Conservation (phyloP, 2,329 filamentous ascomycete species). For the Colletotrichum cereale region DNA sequence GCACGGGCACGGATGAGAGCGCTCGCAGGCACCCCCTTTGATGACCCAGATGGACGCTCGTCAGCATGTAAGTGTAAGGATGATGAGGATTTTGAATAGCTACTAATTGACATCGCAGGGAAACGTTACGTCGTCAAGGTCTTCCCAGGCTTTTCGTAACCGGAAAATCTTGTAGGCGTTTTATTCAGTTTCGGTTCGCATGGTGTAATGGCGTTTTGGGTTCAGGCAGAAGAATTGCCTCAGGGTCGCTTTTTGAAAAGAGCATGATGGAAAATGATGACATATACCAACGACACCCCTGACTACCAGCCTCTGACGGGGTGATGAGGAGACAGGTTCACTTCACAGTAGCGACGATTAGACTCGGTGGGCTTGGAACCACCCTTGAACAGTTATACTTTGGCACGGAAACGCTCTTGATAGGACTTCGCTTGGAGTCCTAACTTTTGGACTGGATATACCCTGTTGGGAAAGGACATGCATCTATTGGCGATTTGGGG, state of each 20-base stretch:
- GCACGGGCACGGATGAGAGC: slow-evolving; percentile 58
- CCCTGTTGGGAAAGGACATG: slow-evolving; percentile 28
- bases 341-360: slow-evolving; percentile 23
- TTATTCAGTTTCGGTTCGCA: slow-evolving; percentile 23
- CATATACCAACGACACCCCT: slow-evolving; percentile 26
- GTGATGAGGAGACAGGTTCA: slow-evolving; percentile 18
- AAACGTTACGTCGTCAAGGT: slow-evolving; percentile 57
- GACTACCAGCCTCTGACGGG: neutral
- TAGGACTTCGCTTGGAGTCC: neutral
- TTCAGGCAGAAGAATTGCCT: slow-evolving; percentile 30
- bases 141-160: slow-evolving; percentile 54
- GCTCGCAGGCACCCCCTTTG: slow-evolving; percentile 58
- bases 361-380: slow-evolving; percentile 14
- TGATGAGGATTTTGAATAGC: neutral
- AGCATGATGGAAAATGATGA: slow-evolving; percentile 16
- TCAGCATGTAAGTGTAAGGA: slow-evolving; percentile 54
- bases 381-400: slow-evolving; percentile 13
- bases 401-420: slow-evolving; percentile 21
- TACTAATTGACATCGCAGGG: slow-evolving; percentile 48
- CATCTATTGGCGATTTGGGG: slow-evolving; percentile 29
- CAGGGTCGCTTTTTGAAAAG: slow-evolving; percentile 7
- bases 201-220: slow-evolving; percentile 36
- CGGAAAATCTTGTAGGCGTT: slow-evolving; percentile 16
- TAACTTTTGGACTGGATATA: slow-evolving; percentile 38
- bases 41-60: slow-evolving; percentile 55